Base-by-base conservation (phyloP, 768 basidiomycete genomes). In the Pisolithus marmoratus region DNA sequence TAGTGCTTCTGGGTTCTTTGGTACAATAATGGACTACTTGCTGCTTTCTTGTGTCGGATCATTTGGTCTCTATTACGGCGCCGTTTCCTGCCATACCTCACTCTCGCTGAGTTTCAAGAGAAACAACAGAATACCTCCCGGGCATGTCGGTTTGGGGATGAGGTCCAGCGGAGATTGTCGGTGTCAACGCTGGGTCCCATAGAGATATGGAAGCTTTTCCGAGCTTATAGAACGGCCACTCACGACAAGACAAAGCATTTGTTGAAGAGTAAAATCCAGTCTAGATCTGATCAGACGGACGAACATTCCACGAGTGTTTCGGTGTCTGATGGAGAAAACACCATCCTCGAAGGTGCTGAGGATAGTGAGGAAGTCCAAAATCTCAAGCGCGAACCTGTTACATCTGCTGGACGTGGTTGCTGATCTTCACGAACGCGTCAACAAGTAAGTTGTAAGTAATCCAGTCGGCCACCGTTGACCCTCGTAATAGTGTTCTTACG, bases 1-100 rank as follows among this genome's bases (percentile, higher is more conserved):
- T 54, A 85, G 85, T 51, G 72, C 1, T 87, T 77, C 56, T 87
- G 85, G 85, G 63, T 74, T 34, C 58, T 85, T 15, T 87, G 85
- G 85, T 78, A 78, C 63, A 59, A 78, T 48, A 73, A 84, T 58
- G 59, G 83, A 14, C 70, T 87, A 4, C 68, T 79, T 12, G 77
- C 85, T 12, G 72, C 74, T 8, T 60, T 83, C 23, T 54, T 83
- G 45, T 61, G 78, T 38, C 70, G 73, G 36, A 61, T 84, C 14
- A 58, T 79, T 26, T 78, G 74, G 54, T 58, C 72, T 38, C 73
- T 86, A 44, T 34, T 81, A 27, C 73, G 74, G 37, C 73, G 75
- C 34, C 74, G 72, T 53, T 48, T 84, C 27, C 70, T 77, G 17
- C 72, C 79, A 3, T 80, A 84, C 55, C 83, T 84, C 8, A 80